Conservation (phyloP, 2,329 filamentous ascomycete species). For the Geosmithia morbida region DNA sequence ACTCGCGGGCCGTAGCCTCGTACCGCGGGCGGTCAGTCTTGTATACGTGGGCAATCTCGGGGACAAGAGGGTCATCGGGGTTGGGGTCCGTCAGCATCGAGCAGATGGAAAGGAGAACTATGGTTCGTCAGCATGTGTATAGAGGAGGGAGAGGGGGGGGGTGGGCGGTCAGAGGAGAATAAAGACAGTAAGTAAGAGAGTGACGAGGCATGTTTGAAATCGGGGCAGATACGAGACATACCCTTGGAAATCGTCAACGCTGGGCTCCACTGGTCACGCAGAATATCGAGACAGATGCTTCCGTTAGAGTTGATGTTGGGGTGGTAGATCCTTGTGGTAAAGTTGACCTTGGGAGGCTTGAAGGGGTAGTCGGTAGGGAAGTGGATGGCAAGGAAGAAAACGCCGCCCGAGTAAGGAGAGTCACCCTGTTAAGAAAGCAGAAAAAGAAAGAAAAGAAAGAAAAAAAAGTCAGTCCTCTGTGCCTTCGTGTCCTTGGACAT, state of each 20-base stretch:
- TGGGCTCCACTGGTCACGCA: slow-evolving; percentile 98
- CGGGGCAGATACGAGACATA: slow-evolving; percentile 24
- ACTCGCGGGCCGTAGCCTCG: slow-evolving; percentile 92
- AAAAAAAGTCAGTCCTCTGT: slow-evolving; percentile 11
- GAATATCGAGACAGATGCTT: slow-evolving; percentile 96
- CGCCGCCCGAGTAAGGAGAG: slow-evolving; percentile 93
- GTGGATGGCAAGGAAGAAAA: slow-evolving; percentile 98
- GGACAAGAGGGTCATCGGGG: slow-evolving; percentile 95
- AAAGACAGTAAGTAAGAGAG: slow-evolving; percentile 3
- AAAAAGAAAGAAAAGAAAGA: too few relatives aligned
- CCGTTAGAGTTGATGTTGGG: slow-evolving; percentile 99
- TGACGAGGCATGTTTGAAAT: not conserved
- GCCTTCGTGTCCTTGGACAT: not conserved
- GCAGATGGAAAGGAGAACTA: slow-evolving; percentile 96
- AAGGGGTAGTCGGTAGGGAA: slow-evolving; percentile 99
- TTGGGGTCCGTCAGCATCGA: slow-evolving; percentile 99
- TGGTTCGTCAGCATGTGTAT: not conserved
- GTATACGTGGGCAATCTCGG: slow-evolving; percentile 98
- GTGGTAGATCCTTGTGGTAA: slow-evolving; percentile 98
- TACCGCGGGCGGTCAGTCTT: slow-evolving; percentile 96
- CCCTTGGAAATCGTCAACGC: slow-evolving; percentile 98
- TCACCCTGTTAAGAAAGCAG: slow-evolving; percentile 61
- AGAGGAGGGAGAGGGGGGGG: not conserved
- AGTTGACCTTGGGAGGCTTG: slow-evolving; percentile 99
- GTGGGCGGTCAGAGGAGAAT: not conserved